Evolutionary conservation across 257 asterid genomes (phyloP), one percentile per base, ranked within the genome.

Genomic region (Forsythia suspensa): DNA sequence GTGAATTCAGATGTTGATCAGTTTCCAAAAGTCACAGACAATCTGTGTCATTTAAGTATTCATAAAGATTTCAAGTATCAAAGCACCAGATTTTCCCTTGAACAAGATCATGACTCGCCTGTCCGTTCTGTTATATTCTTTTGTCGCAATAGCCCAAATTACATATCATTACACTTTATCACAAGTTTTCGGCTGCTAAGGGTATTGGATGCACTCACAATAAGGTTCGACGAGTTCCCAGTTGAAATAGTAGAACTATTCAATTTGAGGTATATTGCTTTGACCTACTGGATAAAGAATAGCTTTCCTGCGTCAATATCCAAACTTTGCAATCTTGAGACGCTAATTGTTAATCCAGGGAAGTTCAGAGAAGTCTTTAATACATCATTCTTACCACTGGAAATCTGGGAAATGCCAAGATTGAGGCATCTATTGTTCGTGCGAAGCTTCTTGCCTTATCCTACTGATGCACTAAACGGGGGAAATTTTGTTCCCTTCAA

Each of bases 401-500:
- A 70, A 0, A 73, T 73, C 52, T 82, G 82, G 86, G n/a, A n/a
- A 16, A 73, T 82, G 86, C 70, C 75, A 34, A 36, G 12, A 29
- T 11, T 85, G 51, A 82, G 88, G 78, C 84, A 82, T 82, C 61
- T 85, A 4, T 8, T 12, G 34, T 44, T 76, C 6, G 46, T 34
- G 12, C 11, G 38, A 36, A 2, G 69, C n/a, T 16, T 44, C 65
- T 51, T 76, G 39, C 68, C 74, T 34, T 2, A 15, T 37, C 80
- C 80, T 66, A 41, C 24, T 12, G 5, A 37, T 16, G 46, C 42
- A 76, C 37, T 51, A n/a, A 29, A 70, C 24, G 15, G 44, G 20
- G 46, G 8, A 34, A 18, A 20, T 75, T 37, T 8, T 34, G 20
- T 77, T 2, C 6, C 34, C 29, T 46, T 65, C 15, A 36, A 70